Percentiles rank a stretch among this genome's conserved stretches.
phyloP scores from a whole-genome alignment of 176 grass and related monocot genomes.

The Leersia perrieri region DNA sequence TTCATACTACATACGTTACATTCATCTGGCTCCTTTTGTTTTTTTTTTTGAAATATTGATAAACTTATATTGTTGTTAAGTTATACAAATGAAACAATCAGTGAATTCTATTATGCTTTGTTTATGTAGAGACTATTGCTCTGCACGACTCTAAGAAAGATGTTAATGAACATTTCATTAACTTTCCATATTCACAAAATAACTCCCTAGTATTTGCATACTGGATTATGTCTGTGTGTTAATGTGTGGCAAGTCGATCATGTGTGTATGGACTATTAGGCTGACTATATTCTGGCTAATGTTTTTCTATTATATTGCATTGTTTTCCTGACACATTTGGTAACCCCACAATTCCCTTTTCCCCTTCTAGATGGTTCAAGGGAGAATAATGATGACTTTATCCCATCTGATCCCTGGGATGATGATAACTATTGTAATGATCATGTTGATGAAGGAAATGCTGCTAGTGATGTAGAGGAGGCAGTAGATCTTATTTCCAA shows the following conservation, averaged over 20 bases:
- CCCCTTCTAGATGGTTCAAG: slow-evolving; percentile 40
- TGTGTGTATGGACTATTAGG: neutral
- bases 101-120: slow-evolving; percentile 12
- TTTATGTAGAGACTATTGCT: neutral
- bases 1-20: neutral
- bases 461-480: slow-evolving; percentile 51
- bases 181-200: neutral
- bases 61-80: slow-evolving; percentile 1
- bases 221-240: neutral
- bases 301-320: neutral
- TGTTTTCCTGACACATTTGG: slow-evolving; percentile 3
- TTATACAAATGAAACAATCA: neutral
- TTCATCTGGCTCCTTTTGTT: neutral
- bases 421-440: slow-evolving; percentile 53
- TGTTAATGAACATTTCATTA: neutral
- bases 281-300: slow-evolving; percentile 1
- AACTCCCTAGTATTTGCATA: neutral
- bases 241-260: neutral
- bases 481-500: slow-evolving; percentile 64
- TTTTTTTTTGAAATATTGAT: neutral
- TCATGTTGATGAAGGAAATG: slow-evolving; percentile 58
- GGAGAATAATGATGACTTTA: slow-evolving; percentile 41
- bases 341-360: neutral
- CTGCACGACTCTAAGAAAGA: neutral
- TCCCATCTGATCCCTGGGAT: slow-evolving; percentile 64